Conservation (phyloP, 2,329 filamentous ascomycete species). For the Neopestalotiopsis rosae region DNA sequence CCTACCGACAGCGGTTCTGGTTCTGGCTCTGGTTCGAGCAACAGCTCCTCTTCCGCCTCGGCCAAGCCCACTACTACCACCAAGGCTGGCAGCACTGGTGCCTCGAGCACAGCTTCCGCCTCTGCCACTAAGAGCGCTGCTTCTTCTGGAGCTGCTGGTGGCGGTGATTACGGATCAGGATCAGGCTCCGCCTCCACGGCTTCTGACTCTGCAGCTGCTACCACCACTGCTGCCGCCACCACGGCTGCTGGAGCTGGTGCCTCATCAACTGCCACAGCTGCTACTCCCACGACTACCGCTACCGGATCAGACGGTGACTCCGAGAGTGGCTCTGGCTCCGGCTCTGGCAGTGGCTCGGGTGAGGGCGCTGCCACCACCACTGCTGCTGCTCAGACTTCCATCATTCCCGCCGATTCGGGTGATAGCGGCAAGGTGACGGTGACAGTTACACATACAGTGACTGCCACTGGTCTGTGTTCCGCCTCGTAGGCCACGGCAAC, state of each 20-base stretch:
- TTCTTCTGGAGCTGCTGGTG: conserved; percentile 19
- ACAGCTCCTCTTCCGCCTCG: conserved; percentile 5
- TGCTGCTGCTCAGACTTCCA: conserved; percentile 8
- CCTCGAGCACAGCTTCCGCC: neutral
- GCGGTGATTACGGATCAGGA: conserved; percentile 16
- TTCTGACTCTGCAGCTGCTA: too few relatives aligned
- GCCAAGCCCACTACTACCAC: conserved; percentile 8
- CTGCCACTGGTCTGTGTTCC: conserved; percentile 31
- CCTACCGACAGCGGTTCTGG: conserved; percentile 14
- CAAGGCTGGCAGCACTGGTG: neutral
- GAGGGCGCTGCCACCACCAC: conserved; percentile 21
- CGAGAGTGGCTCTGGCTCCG: conserved; percentile 17
- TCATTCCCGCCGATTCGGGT: neutral
- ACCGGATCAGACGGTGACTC: conserved; percentile 19
- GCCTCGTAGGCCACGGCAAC: conserved; percentile 19
- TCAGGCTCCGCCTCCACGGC: conserved; percentile 7
- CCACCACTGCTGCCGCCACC: neutral
- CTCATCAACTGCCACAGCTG: neutral
- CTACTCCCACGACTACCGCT: neutral
- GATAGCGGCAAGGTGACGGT: conserved; percentile 25
- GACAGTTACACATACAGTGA: conserved; percentile 36
- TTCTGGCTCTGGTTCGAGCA: neutral
- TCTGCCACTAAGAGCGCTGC: neutral
- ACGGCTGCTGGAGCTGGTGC: conserved; percentile 2
- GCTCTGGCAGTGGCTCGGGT: conserved; percentile 7